phyloP scores from a whole-genome alignment of 768 basidiomycete genomes.

The Auricularia sp. region DNA sequence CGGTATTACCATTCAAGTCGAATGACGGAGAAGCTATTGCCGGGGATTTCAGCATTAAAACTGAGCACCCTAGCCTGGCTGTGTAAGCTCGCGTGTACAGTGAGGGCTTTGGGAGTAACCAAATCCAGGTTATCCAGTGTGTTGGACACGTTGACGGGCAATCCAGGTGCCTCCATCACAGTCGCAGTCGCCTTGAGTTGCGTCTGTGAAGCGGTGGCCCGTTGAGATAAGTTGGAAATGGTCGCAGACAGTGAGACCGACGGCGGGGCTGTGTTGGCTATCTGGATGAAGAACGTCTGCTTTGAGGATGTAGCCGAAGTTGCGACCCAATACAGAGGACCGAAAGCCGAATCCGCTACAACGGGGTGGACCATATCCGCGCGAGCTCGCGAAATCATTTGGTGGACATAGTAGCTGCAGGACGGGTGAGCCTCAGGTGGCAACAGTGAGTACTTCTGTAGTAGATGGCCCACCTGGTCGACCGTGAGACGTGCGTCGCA shows the following conservation, averaged over 20 bases:
- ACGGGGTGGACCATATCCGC: not conserved
- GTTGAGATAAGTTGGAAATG: not conserved
- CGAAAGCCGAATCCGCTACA: not conserved
- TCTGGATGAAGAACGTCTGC: not conserved
- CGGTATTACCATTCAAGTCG: too few relatives aligned
- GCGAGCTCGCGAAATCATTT: not conserved
- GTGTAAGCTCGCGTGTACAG: too few relatives aligned
- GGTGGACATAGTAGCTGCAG: not conserved
- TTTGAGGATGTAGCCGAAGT: not conserved
- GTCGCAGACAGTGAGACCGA: not conserved
- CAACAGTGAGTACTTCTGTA: not conserved
- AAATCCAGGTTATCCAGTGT: not conserved
- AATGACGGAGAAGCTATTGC: too few relatives aligned
- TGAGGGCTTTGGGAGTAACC: not conserved
- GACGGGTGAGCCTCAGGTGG: not conserved
- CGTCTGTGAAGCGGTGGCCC: not conserved
- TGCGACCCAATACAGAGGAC: not conserved
- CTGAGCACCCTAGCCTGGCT: too few relatives aligned
- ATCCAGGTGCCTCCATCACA: not conserved
- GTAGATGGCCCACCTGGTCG: not conserved
- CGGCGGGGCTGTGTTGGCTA: not conserved
- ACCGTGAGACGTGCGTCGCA: not conserved
- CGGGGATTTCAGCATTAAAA: too few relatives aligned
- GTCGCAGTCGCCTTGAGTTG: not conserved
- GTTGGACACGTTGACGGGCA: not conserved